Evolutionary conservation across 2,329 filamentous ascomycete species (phyloP).

Genomic region (Epichloe gansuensis): DNA sequence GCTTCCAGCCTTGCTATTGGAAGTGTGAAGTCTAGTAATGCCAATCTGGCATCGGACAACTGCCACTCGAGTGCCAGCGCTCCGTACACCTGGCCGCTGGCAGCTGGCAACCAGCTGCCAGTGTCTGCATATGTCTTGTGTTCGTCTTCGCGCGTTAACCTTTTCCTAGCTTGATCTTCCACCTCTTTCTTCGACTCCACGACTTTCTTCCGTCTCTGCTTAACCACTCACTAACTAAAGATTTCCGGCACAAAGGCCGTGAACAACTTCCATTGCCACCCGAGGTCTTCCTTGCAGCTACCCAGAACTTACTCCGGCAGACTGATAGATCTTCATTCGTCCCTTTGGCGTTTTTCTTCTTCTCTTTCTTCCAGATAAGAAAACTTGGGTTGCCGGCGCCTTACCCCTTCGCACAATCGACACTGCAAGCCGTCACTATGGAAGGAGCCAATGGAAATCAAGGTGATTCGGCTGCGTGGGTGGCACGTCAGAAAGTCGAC

Average conservation of each 20-base stretch:
- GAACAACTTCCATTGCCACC: too few species aligned
- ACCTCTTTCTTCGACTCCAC: too few species aligned
- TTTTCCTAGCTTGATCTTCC: too few species aligned
- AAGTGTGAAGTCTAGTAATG: not conserved
- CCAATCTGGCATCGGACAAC: not conserved
- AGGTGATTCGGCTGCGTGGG: conserved; percentile 25
- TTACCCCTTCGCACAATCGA: too few species aligned
- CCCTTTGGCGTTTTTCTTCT: not conserved
- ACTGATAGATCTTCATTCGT: not conserved
- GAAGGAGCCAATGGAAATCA: not conserved
- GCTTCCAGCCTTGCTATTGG: too few species aligned
- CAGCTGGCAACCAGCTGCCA: not conserved
- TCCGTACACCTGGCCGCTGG: not conserved
- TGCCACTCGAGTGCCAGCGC: not conserved
- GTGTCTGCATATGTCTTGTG: not conserved
- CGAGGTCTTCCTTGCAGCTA: too few species aligned
- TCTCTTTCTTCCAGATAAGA: not conserved
- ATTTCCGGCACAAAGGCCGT: too few species aligned
- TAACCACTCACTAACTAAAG: too few species aligned
- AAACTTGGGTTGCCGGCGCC: too few species aligned
- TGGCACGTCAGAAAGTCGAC: conserved; percentile 32
- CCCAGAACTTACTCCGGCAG: too few species aligned
- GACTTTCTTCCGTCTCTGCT: too few species aligned
- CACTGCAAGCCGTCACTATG: not conserved
- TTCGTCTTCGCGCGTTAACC: not conserved